Base-by-base conservation (phyloP, 169 alveolate genomes). In the Cryptosporidium bovis region DNA sequence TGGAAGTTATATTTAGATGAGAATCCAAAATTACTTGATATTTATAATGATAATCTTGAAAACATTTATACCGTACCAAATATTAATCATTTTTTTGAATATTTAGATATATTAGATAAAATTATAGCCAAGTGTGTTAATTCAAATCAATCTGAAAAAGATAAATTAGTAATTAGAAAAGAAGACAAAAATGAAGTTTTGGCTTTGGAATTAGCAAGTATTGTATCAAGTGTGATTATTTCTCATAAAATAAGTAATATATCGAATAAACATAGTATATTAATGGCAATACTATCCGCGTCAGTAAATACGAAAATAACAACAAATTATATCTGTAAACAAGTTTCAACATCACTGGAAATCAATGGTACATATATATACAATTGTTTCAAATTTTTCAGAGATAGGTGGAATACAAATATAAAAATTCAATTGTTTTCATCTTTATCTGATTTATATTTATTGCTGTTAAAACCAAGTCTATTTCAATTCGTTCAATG, bases 281-380 rank as follows among this genome's bases (percentile, higher is more conserved):
- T 77, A 34, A 77, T 77, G 87, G 69, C 77, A 20, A 77, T 77
- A 40, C 44, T 77, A n/a, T 77, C 87, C 20, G 71, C 71, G 13
- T 62, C 71, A 15, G 87, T 58, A 60, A 44, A 77, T 77, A 68
- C 87, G 3, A 60, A 53, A n/a, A 34, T 77, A 44, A n/a, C 64
- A 56, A 24, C 71, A 33, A 60, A 77, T 40, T 62, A 77, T 51
- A 36, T 77, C 1, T 62, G 56, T 77, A 62, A 44, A n/a, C 87
- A 62, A 34, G 71, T 62, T 1, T 29, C 71, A 8, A 60, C 24
- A n/a, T 60, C 87, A 24, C 64, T 60, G 16, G 40, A 62, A 8
- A 56, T 77, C 12, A 71, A 77, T 46, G 69, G 71, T 44, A 48
- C 69, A 27, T 77, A 60, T 77, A 77, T 77, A 24, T 62, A 62